phyloP scores from a whole-genome alignment of 164 flowering plant species.

The Macadamia integrifolia region DNA sequence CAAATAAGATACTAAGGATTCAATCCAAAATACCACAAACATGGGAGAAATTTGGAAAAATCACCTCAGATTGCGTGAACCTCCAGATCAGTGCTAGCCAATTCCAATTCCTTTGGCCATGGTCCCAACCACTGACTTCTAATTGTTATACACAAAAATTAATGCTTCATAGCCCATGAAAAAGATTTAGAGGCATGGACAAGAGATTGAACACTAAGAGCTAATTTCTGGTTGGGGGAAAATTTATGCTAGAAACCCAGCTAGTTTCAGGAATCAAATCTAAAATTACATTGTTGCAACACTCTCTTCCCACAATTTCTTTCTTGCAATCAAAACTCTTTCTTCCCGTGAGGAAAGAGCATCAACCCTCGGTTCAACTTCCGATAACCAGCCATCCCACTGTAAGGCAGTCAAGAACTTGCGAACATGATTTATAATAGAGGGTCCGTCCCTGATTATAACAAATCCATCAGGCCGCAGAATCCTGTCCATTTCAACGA shows the following conservation, averaged over 20 bases:
- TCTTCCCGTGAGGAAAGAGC: slow-evolving; percentile 55
- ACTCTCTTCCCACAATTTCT: slow-evolving; percentile 47
- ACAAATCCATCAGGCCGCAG: slow-evolving; percentile 78
- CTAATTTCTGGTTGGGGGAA: background rate
- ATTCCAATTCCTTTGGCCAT: too few species aligned
- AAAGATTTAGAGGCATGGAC: too few species aligned
- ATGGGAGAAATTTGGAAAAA: too few species aligned
- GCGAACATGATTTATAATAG: slow-evolving; percentile 40
- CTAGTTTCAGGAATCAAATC: background rate
- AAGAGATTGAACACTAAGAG: too few species aligned
- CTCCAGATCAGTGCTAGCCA: too few species aligned
- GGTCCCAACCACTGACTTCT: too few species aligned
- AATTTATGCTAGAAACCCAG: background rate
- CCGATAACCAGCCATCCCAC: slow-evolving; percentile 75
- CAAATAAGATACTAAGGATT: too few species aligned
- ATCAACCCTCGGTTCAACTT: slow-evolving; percentile 65
- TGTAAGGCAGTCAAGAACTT: slow-evolving; percentile 54
- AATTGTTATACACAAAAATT: too few species aligned
- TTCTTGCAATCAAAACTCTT: slow-evolving; percentile 67
- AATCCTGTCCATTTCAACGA: slow-evolving; percentile 89
- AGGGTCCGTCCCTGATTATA: slow-evolving; percentile 69
- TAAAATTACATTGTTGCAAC: slow-evolving; percentile 11
- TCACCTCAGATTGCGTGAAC: too few species aligned
- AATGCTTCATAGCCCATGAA: too few species aligned
- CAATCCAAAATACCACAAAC: too few species aligned